These are phyloP conservation scores for Pneumocystis wakefieldiae DNA, from an alignment of 1,139 yeast species.

Conservation along the genomic window DNA sequence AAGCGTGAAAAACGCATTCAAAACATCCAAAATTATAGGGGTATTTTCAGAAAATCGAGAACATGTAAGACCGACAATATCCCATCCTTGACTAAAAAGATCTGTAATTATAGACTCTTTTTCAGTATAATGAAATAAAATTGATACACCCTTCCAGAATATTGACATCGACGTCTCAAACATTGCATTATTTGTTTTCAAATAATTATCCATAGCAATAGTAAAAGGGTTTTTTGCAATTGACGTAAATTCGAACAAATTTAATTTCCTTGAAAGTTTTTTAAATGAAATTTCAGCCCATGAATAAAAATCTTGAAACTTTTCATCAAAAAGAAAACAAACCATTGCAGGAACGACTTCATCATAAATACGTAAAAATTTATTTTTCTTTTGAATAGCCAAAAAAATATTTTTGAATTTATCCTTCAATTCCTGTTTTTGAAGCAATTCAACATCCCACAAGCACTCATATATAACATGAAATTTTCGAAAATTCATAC, in stretches of 20 bases:
- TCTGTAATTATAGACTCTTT: conserved; percentile 12
- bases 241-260: conserved; percentile 13
- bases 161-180: conserved; percentile 7
- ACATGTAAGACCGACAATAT: conserved; percentile 15
- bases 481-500: conserved; percentile 14
- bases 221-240: conserved; percentile 5
- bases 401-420: conserved; percentile 18
- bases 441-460: conserved; percentile 18
- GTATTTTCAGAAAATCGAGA: conserved; percentile 14
- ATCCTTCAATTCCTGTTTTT: conserved; percentile 7
- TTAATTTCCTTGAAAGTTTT: conserved; percentile 8
- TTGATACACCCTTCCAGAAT: conserved; percentile 15
- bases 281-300: conserved; percentile 21
- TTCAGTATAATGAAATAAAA: conserved; percentile 11
- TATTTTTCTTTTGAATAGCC: conserved; percentile 18
- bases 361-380: conserved; percentile 18
- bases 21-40: conserved; percentile 8
- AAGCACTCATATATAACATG: conserved; percentile 18
- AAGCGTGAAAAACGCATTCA: conserved; percentile 11
- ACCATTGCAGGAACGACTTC: conserved; percentile 22
- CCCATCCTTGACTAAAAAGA: conserved; percentile 13
- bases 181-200: not conserved
- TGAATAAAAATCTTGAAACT: conserved; percentile 15
- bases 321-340: conserved; percentile 20
- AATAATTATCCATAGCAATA: conserved; percentile 9